These are phyloP conservation scores for Pythium aphanidermatum DNA, from an alignment of 352 stramenopile genomes.

Conservation along the genomic window DNA sequence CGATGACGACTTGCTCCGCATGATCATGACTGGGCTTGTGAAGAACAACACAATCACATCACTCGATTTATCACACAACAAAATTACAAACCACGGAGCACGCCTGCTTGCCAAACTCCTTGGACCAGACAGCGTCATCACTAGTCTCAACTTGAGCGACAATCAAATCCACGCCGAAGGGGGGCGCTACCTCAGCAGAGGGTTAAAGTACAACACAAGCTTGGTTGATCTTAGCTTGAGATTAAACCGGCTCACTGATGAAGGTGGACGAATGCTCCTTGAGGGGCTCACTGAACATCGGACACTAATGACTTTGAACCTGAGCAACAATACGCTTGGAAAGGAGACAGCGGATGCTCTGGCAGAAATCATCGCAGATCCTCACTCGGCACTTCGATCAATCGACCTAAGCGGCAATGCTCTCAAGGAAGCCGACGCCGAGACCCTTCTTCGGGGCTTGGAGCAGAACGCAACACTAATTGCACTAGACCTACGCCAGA, in stretches of 20 bases:
- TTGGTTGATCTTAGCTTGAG: slow-evolving; percentile 88
- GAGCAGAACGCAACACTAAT: slow-evolving; percentile 53
- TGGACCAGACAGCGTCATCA: slow-evolving; percentile 85
- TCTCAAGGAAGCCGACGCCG: slow-evolving; percentile 53
- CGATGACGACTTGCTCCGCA: slow-evolving; percentile 90
- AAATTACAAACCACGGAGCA: slow-evolving; percentile 91
- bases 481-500: slow-evolving; percentile 74
- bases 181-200: slow-evolving; percentile 86
- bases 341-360: slow-evolving; percentile 67
- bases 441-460: slow-evolving; percentile 51
- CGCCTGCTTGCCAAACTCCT: slow-evolving; percentile 88
- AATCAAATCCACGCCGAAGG: slow-evolving; percentile 93
- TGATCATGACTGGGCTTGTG: slow-evolving; percentile 92
- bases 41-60: slow-evolving; percentile 91
- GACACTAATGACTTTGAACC: slow-evolving; percentile 69
- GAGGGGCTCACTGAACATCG: slow-evolving; percentile 75
- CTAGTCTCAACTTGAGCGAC: slow-evolving; percentile 85
- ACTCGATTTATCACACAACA: slow-evolving; percentile 94
- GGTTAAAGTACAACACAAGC: slow-evolving; percentile 86
- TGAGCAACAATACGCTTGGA: slow-evolving; percentile 79
- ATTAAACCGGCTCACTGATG: slow-evolving; percentile 89
- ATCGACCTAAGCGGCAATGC: slow-evolving; percentile 84
- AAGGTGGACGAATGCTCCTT: slow-evolving; percentile 84
- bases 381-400: slow-evolving; percentile 46
- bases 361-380: slow-evolving; percentile 63